A percentile compares a stretch with the other conserved stretches of the same genome.
phyloP scores from a whole-genome alignment of 2,329 filamentous ascomycete species.

The Ophiocordyceps camponoti-floridani region DNA sequence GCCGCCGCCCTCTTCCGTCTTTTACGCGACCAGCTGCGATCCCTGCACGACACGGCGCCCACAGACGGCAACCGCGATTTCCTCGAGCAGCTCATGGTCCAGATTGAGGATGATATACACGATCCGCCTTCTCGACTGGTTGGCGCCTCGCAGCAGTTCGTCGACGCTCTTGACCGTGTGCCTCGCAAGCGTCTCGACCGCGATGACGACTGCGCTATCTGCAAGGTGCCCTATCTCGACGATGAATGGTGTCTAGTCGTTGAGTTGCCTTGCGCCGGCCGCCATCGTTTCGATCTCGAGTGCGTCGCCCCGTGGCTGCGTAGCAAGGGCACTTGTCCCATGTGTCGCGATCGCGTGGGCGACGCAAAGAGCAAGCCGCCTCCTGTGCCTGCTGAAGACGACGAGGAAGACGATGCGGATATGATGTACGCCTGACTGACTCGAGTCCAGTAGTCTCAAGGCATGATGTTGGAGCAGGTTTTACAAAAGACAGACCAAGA shows the following conservation, averaged over 20 bases:
- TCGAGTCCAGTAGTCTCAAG: too few species aligned
- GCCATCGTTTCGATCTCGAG: conserved; percentile 46
- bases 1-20: conserved; percentile 38
- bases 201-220: conserved; percentile 43
- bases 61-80: conserved; percentile 28
- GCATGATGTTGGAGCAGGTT: too few species aligned
- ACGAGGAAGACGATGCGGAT: conserved; percentile 34
- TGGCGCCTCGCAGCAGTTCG: conserved; percentile 40
- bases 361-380: conserved; percentile 26
- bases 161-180: conserved; percentile 42
- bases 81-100: conserved; percentile 27
- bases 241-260: conserved; percentile 46
- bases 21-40: conserved; percentile 38
- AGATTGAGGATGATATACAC: conserved; percentile 31
- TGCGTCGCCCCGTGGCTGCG: conserved; percentile 48
- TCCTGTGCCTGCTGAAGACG: conserved; percentile 21
- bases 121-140: conserved; percentile 30
- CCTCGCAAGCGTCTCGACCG: conserved; percentile 26
- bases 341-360: conserved; percentile 42
- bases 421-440: conserved; percentile 19
- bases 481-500: too few species aligned
- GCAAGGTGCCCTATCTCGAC: conserved; percentile 41
- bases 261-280: conserved; percentile 40
- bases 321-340: conserved; percentile 45
- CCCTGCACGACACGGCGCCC: conserved; percentile 29